Conservation (phyloP, 1,284 basidiomycete species). For the Irpex lacteus region DNA sequence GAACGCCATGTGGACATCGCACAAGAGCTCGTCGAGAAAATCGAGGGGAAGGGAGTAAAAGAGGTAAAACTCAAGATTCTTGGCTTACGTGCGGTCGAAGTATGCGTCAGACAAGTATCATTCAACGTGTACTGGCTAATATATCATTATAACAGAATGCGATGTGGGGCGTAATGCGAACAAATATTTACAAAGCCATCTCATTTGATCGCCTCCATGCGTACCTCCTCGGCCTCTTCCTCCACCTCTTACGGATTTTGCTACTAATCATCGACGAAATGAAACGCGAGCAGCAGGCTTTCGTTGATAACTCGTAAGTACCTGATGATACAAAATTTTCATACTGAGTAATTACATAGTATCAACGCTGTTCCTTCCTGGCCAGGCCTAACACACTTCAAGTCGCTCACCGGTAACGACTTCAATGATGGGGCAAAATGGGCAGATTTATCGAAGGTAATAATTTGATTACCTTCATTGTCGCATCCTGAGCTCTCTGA, state of each 20-base stretch:
- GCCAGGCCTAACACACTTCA: not conserved
- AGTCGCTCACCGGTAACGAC: not conserved
- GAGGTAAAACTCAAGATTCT: not conserved
- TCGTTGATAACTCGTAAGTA: not conserved
- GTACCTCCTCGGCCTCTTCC: not conserved
- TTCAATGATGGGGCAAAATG: conserved; percentile 1
- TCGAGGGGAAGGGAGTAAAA: not conserved
- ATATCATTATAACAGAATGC: not conserved
- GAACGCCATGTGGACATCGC: not conserved
- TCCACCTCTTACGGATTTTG: not conserved
- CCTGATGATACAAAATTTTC: not conserved
- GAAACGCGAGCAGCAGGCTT: not conserved
- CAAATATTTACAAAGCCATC: not conserved
- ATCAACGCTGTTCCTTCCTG: not conserved
- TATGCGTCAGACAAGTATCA: too few species aligned
- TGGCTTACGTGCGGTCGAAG: not conserved
- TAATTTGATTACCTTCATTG: too few species aligned
- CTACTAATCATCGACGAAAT: not conserved
- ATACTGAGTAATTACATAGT: not conserved
- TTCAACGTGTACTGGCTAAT: too few species aligned
- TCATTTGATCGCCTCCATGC: conserved; percentile 8
- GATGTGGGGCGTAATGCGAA: not conserved
- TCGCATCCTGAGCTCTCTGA: too few species aligned
- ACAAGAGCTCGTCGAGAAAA: not conserved
- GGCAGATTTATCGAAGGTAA: conserved; percentile 1